These are phyloP conservation scores for Fusarium praegraminearum DNA, from an alignment of 2,329 filamentous ascomycete species.

Conservation along the genomic window DNA sequence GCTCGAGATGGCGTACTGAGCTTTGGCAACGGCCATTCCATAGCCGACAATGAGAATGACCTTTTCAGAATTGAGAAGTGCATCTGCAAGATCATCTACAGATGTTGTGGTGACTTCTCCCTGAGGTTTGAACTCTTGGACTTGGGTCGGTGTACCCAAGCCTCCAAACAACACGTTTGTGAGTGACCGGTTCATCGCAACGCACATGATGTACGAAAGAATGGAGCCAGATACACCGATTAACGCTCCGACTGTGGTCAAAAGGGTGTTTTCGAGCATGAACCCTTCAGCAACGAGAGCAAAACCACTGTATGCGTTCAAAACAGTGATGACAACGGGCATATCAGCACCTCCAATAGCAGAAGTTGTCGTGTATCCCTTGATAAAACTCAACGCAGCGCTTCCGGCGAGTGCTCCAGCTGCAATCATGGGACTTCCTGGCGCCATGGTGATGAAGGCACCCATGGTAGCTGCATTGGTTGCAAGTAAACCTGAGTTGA, in stretches of 20 bases:
- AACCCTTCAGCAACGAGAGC: constrained; percentile 90
- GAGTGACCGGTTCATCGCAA: constrained; percentile 92
- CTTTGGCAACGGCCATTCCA: constrained; percentile 94
- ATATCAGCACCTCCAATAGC: constrained; percentile 95
- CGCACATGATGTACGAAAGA: constrained; percentile 87
- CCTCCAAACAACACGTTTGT: constrained; percentile 91
- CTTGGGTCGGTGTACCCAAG: constrained; percentile 71
- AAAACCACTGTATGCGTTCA: constrained; percentile 93
- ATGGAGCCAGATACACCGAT: constrained; percentile 92
- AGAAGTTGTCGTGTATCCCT: constrained; percentile 88
- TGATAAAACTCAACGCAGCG: constrained; percentile 81
- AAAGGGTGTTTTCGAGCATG: constrained; percentile 88
- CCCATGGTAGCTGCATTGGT: constrained; percentile 87
- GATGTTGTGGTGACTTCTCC: constrained; percentile 82
- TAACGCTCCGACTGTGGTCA: constrained; percentile 86
- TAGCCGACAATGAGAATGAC: constrained; percentile 94
- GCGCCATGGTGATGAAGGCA: constrained; percentile 83
- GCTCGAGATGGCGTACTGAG: constrained; percentile 89
- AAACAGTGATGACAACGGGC: constrained; percentile 89
- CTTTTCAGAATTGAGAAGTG: constrained; percentile 79
- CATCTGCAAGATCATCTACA: constrained; percentile 83
- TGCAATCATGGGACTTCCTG: constrained; percentile 81
- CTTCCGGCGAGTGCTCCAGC: constrained; percentile 82
- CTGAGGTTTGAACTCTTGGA: constrained; percentile 78
- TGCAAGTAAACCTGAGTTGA: constrained; percentile 81